phyloP scores from a whole-genome alignment of 345 rosid species.

The Hypericum perforatum region DNA sequence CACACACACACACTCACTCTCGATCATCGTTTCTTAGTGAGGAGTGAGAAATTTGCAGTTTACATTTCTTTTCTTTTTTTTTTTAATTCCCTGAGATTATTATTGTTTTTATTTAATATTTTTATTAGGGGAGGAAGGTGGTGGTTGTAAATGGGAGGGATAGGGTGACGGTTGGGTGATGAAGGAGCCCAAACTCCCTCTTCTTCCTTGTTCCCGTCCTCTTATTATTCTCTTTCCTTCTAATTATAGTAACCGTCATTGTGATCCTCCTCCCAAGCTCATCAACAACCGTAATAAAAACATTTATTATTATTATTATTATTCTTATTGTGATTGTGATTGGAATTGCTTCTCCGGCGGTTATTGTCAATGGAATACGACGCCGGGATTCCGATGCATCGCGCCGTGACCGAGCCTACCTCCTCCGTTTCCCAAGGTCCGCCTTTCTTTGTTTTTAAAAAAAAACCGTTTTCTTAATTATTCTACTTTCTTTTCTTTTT shows the following conservation, averaged over 20 bases:
- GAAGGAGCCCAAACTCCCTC: conserved; percentile 13
- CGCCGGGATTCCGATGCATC: conserved; percentile 65
- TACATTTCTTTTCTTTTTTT: too few species aligned
- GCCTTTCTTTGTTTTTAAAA: conserved; percentile 30
- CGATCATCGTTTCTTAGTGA: too few species aligned
- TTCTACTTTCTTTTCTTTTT: too few species aligned
- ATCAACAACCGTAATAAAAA: too few species aligned
- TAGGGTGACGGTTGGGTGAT: conserved; percentile 29
- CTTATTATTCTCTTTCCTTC: too few species aligned
- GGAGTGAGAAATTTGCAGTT: too few species aligned
- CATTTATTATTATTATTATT: conserved; percentile 11
- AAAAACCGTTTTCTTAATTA: too few species aligned
- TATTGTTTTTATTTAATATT: too few species aligned
- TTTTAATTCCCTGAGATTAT: too few species aligned
- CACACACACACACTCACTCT: too few species aligned
- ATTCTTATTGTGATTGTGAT: conserved; percentile 31
- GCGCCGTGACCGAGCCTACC: conserved; percentile 36
- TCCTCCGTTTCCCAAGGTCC: conserved; percentile 57
- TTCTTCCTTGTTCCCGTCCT: not conserved
- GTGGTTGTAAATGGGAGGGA: conserved; percentile 14
- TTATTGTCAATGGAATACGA: conserved; percentile 56
- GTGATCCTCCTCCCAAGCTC: too few species aligned
- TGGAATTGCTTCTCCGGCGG: not conserved
- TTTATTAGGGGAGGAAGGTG: not conserved
- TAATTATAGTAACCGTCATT: too few species aligned